These are phyloP conservation scores for Hemisphaericaspora subhashii DNA, from an alignment of 1,139 yeast genomes.

Conservation along the genomic window DNA sequence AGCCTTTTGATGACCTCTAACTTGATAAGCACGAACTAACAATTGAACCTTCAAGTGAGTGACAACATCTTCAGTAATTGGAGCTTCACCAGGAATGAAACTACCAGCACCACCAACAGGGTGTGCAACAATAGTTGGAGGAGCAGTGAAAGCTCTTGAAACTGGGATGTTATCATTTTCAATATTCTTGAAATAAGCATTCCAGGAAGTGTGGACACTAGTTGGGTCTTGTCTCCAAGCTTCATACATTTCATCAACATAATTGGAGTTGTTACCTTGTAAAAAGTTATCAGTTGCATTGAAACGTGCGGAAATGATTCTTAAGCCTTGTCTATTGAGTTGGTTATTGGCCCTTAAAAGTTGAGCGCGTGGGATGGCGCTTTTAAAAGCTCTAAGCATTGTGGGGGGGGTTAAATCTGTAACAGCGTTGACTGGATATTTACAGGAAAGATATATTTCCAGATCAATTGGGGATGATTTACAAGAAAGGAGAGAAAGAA, in stretches of 20 bases:
- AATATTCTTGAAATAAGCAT: constrained; percentile 89
- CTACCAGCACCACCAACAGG: constrained; percentile 75
- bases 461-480: constrained; percentile 6
- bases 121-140: constrained; percentile 80
- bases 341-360: constrained; percentile 19
- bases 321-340: constrained; percentile 10
- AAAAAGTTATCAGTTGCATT: constrained; percentile 46
- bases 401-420: constrained; percentile 2
- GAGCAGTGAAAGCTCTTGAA: constrained; percentile 79
- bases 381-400: constrained; percentile 49
- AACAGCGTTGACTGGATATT: constrained; percentile 1
- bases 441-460: constrained; percentile 4
- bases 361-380: constrained; percentile 38
- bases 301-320: constrained; percentile 7
- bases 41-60: constrained; percentile 94
- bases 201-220: constrained; percentile 95
- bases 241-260: constrained; percentile 96
- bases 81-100: constrained; percentile 45
- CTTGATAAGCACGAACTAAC: constrained; percentile 97
- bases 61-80: constrained; percentile 62
- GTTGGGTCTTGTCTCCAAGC: constrained; percentile 91
- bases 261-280: constrained; percentile 83
- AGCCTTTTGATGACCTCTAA: constrained; percentile 96
- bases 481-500: constrained; percentile 1
- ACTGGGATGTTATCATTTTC: constrained; percentile 70